Evolutionary conservation across 345 rosid species (phyloP).

Genomic region (Physaria fendleri): DNA sequence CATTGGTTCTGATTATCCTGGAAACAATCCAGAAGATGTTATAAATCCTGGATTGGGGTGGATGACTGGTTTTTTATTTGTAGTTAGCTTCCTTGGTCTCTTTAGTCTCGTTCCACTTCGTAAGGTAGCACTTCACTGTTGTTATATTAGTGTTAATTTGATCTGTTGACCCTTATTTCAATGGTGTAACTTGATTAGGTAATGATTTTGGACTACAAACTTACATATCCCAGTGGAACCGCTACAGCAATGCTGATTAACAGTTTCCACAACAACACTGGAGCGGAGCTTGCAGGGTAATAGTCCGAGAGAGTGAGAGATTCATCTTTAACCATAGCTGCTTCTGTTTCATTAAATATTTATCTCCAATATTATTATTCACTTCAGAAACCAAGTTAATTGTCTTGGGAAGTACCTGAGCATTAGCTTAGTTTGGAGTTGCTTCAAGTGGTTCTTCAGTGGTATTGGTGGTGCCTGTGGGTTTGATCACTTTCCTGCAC

Average conservation of each 20-base stretch:
- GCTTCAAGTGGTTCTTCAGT: conserved; percentile 93
- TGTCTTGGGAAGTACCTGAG: conserved; percentile 79
- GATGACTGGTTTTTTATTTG: conserved; percentile 75
- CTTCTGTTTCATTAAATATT: background rate
- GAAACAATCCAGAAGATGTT: conserved; percentile 62
- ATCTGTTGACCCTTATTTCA: background rate
- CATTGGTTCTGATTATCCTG: conserved; percentile 72
- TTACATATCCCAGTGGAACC: conserved; percentile 30
- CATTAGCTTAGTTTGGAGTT: conserved; percentile 74
- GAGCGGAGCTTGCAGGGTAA: conserved; percentile 30
- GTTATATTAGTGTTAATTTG: background rate
- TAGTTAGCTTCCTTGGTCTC: conserved; percentile 79
- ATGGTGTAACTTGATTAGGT: conserved; percentile 20
- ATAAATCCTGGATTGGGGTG: conserved; percentile 67
- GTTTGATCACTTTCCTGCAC: conserved; percentile 72
- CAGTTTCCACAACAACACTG: conserved; percentile 18
- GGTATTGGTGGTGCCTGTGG: conserved; percentile 82
- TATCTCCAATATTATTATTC: background rate
- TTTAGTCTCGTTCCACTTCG: conserved; percentile 77
- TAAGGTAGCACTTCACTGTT: conserved; percentile 37
- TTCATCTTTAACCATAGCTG: background rate
- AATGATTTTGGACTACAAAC: conserved; percentile 25
- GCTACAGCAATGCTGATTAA: conserved; percentile 27
- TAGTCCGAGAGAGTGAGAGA: background rate
- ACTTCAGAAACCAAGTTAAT: conserved; percentile 62